Conservation (phyloP, 108 stramenopile species). For the Fistulifera pelliculosa region DNA sequence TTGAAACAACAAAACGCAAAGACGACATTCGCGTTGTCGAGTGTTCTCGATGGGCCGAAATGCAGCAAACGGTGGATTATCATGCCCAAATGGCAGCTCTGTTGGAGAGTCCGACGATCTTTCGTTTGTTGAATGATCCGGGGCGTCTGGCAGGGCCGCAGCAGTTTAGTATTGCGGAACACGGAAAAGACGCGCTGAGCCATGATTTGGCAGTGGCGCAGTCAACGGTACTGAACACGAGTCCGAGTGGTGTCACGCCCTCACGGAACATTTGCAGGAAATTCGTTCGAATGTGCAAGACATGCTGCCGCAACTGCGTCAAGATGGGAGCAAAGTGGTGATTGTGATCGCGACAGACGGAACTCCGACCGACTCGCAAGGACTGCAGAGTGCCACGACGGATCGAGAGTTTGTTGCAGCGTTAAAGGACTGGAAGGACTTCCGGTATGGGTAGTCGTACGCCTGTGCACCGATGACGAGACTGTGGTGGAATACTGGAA, state of each 20-base stretch:
- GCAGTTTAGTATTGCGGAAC: slow-evolving; percentile 43
- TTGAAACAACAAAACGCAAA: slow-evolving; percentile 24
- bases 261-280: slow-evolving; percentile 58
- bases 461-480: slow-evolving; percentile 87
- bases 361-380: slow-evolving; percentile 59
- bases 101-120: slow-evolving; percentile 34
- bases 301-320: slow-evolving; percentile 30
- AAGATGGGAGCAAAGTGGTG: slow-evolving; percentile 59
- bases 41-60: slow-evolving; percentile 55
- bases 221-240: slow-evolving; percentile 36
- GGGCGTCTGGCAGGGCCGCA: slow-evolving; percentile 31
- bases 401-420: slow-evolving; percentile 33
- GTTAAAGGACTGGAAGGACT: slow-evolving; percentile 60
- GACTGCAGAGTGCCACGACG: slow-evolving; percentile 16
- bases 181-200: slow-evolving; percentile 11
- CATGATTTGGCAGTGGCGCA: slow-evolving; percentile 40
- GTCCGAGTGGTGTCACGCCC: slow-evolving; percentile 68
- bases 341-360: slow-evolving; percentile 85
- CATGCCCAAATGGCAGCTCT: slow-evolving; percentile 43
- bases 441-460: slow-evolving; percentile 78
- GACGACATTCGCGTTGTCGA: slow-evolving; percentile 25
- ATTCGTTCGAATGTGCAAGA: slow-evolving; percentile 48
- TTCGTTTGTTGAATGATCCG: slow-evolving; percentile 56
- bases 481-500: slow-evolving; percentile 76
- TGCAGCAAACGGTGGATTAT: slow-evolving; percentile 48